These are phyloP conservation scores for Lippia alba DNA, from an alignment of 305 asterid species.

Conservation along the genomic window DNA sequence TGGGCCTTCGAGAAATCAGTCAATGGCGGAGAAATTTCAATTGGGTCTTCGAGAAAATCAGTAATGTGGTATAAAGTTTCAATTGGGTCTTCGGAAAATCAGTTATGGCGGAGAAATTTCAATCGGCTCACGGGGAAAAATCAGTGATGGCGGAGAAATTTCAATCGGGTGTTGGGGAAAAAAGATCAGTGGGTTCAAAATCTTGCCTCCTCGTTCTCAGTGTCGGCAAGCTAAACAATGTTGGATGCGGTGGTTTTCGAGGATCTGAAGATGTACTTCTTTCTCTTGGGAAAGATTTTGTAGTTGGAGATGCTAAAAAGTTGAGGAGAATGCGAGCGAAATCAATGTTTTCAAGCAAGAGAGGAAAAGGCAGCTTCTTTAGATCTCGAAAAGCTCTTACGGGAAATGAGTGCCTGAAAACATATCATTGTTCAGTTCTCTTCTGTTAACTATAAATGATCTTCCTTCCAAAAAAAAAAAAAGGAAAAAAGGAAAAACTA, in stretches of 20 bases:
- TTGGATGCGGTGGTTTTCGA: slow-evolving; percentile 30
- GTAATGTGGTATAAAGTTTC: slow-evolving; percentile 19
- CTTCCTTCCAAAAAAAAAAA: neutral
- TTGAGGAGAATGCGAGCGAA: slow-evolving; percentile 31
- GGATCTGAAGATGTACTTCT: slow-evolving; percentile 33
- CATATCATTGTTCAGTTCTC: neutral
- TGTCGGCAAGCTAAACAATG: slow-evolving; percentile 31
- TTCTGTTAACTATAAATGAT: neutral
- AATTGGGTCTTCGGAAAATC: slow-evolving; percentile 30
- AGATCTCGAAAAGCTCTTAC: slow-evolving; percentile 37
- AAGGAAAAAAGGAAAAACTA: no score
- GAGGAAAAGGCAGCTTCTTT: slow-evolving; percentile 31
- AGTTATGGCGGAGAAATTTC: slow-evolving; percentile 12
- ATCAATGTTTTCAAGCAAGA: slow-evolving; percentile 23
- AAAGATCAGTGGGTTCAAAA: slow-evolving; percentile 23
- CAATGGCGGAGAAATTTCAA: slow-evolving; percentile 24
- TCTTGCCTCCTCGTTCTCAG: slow-evolving; percentile 29
- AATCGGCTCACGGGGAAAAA: slow-evolving; percentile 21
- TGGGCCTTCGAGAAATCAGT: slow-evolving; percentile 25
- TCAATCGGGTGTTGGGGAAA: slow-evolving; percentile 28
- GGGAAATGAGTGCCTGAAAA: slow-evolving; percentile 13
- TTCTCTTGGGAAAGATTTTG: slow-evolving; percentile 10
- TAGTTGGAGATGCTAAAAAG: slow-evolving; percentile 20
- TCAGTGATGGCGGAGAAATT: slow-evolving; percentile 24
- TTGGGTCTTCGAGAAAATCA: slow-evolving; percentile 29